Percentiles rank a stretch among this genome's conserved stretches.
phyloP scores from a whole-genome alignment of 768 basidiomycete genomes.

The Suillus decipiens region DNA sequence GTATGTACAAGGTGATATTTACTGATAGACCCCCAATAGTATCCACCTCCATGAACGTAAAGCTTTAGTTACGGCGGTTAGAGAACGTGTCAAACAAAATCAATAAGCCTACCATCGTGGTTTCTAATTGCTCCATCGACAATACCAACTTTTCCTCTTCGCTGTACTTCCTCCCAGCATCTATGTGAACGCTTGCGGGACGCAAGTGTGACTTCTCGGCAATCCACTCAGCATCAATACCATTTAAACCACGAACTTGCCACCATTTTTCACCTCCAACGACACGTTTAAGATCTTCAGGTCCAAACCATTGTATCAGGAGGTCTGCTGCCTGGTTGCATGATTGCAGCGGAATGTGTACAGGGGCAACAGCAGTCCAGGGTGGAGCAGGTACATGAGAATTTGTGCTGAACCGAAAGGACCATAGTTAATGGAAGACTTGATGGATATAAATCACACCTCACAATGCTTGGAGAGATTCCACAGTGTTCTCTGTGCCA shows the following conservation, averaged over 20 bases:
- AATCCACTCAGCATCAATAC: constrained; percentile 67
- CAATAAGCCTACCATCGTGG: constrained; percentile 48
- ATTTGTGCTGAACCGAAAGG: constrained; percentile 48
- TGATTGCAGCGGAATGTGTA: constrained; percentile 54
- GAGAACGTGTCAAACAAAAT: neutral
- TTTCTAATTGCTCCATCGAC: constrained; percentile 55
- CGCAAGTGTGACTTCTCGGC: constrained; percentile 50
- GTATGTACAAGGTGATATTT: constrained; percentile 9
- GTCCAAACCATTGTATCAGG: constrained; percentile 72
- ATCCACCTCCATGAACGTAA: constrained; percentile 71
- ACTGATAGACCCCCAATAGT: constrained; percentile 69
- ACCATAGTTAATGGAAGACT: neutral
- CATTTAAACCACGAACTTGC: constrained; percentile 75
- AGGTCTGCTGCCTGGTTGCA: constrained; percentile 66
- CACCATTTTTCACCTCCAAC: constrained; percentile 84
- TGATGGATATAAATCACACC: constrained; percentile 13
- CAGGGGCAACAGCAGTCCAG: constrained; percentile 61
- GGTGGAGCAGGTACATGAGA: constrained; percentile 70
- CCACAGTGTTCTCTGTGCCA: constrained; percentile 65
- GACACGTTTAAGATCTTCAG: constrained; percentile 63
- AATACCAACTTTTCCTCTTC: constrained; percentile 42
- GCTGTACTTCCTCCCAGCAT: constrained; percentile 34
- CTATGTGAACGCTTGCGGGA: constrained; percentile 18
- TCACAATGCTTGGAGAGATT: constrained; percentile 70
- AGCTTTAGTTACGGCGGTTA: constrained; percentile 39